Base-by-base conservation (phyloP, 345 rosid species). In the Eucalyptus shirleyi region DNA sequence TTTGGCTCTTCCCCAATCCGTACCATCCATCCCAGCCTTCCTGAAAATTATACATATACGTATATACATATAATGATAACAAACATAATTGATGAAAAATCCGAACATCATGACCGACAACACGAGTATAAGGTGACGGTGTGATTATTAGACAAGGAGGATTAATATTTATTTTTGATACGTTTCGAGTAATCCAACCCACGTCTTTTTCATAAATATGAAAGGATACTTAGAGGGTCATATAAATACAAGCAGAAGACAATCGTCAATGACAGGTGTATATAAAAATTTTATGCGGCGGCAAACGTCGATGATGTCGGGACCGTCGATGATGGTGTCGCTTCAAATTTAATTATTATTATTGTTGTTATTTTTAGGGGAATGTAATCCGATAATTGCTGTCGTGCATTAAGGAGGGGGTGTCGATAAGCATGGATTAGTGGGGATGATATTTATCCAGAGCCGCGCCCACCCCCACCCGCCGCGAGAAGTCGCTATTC, bases 171-270 rank as follows among this genome's bases (percentile, higher is more conserved):
- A 30, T 60, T 1, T 12, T 60, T 2, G 1, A 6, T 28, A 28
- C 8, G 4, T 12, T 12, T 12, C 34, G 1, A 28, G 2, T 56
- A 6, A 62, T 13, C 17, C 69, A 62, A 28, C 34, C 69, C 16
- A 60, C 7, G 4, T 30, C 15, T 12, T 60, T 60, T 28, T 60
- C n/a, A 53, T 60, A 28, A 0, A 60, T 28, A 2, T 6, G 32
- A 12, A 60, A 12, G 2, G 8, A 28, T 28, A 62, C 8, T 62
- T 13, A 1, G 2, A 12, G 8, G n/a, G 34, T 7, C 18, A 4
- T 5, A 3, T 1, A 11, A 0, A 13, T 62, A 62, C 4, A 5
- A 60, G 4, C 2, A 28, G 0, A 28, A 28, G 16, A 28, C 17
- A 30, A 13, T 3, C 1, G 8, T 62, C 17, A 0, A 28, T 12